Percentiles rank a stretch among this genome's conserved stretches.
These are phyloP conservation scores for Rhinocladiella mackenziei DNA, from an alignment of 2,329 filamentous ascomycete genomes.

Conservation along the genomic window DNA sequence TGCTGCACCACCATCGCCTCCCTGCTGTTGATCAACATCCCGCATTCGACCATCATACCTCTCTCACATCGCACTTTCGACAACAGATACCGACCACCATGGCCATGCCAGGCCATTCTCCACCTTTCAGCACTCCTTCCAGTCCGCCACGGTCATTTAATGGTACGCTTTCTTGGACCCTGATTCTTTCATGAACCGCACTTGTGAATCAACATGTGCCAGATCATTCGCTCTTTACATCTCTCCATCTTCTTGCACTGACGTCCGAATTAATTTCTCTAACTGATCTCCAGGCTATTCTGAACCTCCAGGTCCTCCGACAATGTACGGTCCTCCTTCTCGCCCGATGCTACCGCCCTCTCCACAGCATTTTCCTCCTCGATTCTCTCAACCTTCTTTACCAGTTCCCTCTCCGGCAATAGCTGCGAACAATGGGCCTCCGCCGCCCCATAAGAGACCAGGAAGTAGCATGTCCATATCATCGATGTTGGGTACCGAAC, in stretches of 20 bases:
- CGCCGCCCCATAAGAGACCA: conserved; percentile 38
- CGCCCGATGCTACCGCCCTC: conserved; percentile 27
- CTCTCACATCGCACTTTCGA: conserved; percentile 3
- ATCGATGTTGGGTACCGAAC: conserved; percentile 61
- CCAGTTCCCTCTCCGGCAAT: conserved; percentile 15
- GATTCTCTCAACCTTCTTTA: conserved; percentile 21
- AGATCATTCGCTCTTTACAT: conserved; percentile 5
- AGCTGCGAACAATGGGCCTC: conserved; percentile 11
- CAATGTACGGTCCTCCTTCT: conserved; percentile 25
- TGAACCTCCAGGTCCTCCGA: conserved; percentile 19
- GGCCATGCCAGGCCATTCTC: conserved; percentile 29
- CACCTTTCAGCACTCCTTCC: conserved; percentile 23
- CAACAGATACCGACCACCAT: conserved; percentile 12
- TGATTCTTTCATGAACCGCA: not conserved
- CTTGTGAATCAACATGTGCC: no score
- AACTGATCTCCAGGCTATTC: conserved; percentile 22
- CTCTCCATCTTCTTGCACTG: no score
- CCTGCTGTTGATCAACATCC: conserved; percentile 18
- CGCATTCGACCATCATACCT: conserved; percentile 7
- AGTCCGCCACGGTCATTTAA: conserved; percentile 26
- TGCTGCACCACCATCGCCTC: conserved; percentile 8
- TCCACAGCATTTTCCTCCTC: conserved; percentile 23
- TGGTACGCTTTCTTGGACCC: conserved; percentile 16
- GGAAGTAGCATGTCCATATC: conserved; percentile 69
- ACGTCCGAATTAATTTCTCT: no score